Conservation (phyloP, 1,139 yeast genomes). For the Magnusiomyces fungicola region DNA sequence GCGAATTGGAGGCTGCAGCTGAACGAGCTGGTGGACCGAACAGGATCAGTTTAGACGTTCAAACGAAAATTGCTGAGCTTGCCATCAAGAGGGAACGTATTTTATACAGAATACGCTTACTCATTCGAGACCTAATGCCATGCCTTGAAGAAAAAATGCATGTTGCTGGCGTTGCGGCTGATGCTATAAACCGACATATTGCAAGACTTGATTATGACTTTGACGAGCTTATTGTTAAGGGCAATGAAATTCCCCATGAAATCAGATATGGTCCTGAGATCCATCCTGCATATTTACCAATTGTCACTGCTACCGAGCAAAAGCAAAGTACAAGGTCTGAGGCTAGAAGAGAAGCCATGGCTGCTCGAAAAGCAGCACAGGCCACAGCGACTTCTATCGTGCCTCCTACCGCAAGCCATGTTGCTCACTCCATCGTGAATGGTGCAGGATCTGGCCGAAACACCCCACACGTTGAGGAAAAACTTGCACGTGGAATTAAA, state of each 20-base stretch:
- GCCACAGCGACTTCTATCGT: slow-evolving; percentile 15
- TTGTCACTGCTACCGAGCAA: slow-evolving; percentile 22
- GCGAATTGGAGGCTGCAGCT: slow-evolving; percentile 3
- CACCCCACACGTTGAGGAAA: slow-evolving; percentile 13
- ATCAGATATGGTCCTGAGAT: slow-evolving; percentile 61
- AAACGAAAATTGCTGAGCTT: slow-evolving; percentile 14
- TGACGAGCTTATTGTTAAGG: slow-evolving; percentile 50
- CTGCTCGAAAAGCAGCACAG: slow-evolving; percentile 61
- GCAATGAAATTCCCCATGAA: slow-evolving; percentile 62
- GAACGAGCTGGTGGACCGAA: slow-evolving; percentile 16
- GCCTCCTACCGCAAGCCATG: neutral
- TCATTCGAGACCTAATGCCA: slow-evolving; percentile 64
- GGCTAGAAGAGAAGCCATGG: slow-evolving; percentile 83
- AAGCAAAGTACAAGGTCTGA: slow-evolving; percentile 40
- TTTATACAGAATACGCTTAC: slow-evolving; percentile 34
- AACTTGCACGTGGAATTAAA: slow-evolving; percentile 9
- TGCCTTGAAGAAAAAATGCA: slow-evolving; percentile 97
- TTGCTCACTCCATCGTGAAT: neutral
- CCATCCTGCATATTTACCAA: slow-evolving; percentile 76
- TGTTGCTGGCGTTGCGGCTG: slow-evolving; percentile 87
- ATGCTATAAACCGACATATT: slow-evolving; percentile 61
- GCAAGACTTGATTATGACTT: slow-evolving; percentile 74
- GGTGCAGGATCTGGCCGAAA: slow-evolving; percentile 7
- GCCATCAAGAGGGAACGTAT: slow-evolving; percentile 32
- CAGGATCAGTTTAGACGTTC: slow-evolving; percentile 7